Percentiles rank a stretch among this genome's conserved stretches.
phyloP scores from a whole-genome alignment of 179 eudicot genomes.

The Nepenthes alata region DNA sequence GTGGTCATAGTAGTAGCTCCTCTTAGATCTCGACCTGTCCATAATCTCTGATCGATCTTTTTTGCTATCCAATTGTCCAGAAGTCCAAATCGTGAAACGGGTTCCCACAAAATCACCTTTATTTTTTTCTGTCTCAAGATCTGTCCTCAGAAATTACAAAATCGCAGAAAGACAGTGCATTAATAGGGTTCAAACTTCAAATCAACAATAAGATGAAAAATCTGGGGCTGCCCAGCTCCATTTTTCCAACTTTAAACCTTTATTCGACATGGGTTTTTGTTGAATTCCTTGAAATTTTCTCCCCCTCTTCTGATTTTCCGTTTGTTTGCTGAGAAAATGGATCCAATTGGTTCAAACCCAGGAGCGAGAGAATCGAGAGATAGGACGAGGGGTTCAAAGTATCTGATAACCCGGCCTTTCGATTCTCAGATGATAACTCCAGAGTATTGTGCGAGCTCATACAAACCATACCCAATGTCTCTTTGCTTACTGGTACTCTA shows the following conservation, averaged over 20 bases:
- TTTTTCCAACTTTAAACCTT: background rate
- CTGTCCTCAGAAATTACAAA: background rate
- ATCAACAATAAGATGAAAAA: background rate
- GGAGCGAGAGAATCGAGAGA: too few relatives aligned
- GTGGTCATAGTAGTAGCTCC: slow-evolving; percentile 62
- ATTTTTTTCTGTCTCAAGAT: background rate
- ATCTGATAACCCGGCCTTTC: too few relatives aligned
- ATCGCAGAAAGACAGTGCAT: background rate
- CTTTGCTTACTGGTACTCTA: too few relatives aligned
- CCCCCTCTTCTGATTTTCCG: too few relatives aligned
- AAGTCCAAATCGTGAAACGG: background rate
- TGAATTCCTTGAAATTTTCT: background rate
- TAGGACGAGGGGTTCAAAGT: too few relatives aligned
- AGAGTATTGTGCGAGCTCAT: too few relatives aligned
- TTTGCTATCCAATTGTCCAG: background rate
- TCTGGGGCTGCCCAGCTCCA: background rate
- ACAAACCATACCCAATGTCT: too few relatives aligned
- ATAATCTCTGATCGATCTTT: slow-evolving; percentile 10
- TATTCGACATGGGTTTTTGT: background rate
- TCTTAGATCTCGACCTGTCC: slow-evolving; percentile 90
- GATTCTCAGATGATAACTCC: too few relatives aligned
- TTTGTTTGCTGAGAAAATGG: too few relatives aligned
- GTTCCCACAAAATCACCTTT: background rate
- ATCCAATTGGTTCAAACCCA: too few relatives aligned
- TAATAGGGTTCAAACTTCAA: background rate